Base-by-base conservation (phyloP, 139 green algal species). In the Medakamo hakoo region DNA sequence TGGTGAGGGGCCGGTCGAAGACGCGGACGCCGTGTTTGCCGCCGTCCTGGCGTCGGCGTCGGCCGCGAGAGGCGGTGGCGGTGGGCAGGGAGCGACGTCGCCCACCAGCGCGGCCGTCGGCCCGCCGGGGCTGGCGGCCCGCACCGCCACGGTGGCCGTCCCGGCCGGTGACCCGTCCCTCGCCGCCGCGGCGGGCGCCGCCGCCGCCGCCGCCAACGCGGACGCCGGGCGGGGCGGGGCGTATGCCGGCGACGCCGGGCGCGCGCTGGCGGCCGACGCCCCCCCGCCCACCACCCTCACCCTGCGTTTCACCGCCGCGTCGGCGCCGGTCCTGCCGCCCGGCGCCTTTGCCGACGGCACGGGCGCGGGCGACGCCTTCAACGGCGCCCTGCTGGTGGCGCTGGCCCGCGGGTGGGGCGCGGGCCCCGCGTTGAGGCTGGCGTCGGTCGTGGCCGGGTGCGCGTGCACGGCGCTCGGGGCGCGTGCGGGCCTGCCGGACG, bases 331-430 rank as follows among this genome's bases (percentile, higher is more conserved):
- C 23, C 24, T 83, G 57, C 69, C 31, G 22, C 30, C 58, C 20
- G 71, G 72, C 1, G 76, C 73, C 2, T 73, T 96, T 2, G 70
- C 86, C 26, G 90, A 97, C 71, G 95, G 90, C 5, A 95, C 88
- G 2, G 90, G 92, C 1, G 92, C 92, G 1, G 92, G 92, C 0
- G 92, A 98, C 71, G 74, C 90, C 2, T 98, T 97, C 77, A 94
- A 94, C 49, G 91, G 85, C 0, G 73, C 68, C 25, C 59, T 94
- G 2, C 29, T 95, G 55, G 95, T 95, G 62, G 77, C 74, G 16
- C 48, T 96, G 2, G 72, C 65, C 14, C 82, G 63, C 0, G 77
- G 77, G 3, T 68, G 86, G 75, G 18, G 68, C 2, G 57, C 71
- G 16, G 19, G 67, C 1, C 24, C 32, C 3, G 79, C 73, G 2